Base-by-base conservation (phyloP, 2,329 filamentous ascomycete species). In the Diaporthe velutina region DNA sequence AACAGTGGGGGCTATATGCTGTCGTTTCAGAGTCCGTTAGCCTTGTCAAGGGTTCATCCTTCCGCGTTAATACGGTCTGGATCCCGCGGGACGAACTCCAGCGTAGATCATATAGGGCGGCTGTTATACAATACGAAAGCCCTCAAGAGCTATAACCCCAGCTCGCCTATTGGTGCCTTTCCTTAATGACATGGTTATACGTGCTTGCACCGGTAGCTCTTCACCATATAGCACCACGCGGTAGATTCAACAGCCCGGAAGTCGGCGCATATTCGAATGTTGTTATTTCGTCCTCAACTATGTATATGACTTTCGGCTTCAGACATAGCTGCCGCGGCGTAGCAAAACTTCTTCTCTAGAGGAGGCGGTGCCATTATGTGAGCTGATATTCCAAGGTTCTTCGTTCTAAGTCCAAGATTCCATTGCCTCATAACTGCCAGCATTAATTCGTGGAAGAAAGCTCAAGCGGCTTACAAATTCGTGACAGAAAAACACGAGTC, bases 91-190 rank as follows among this genome's bases (percentile, higher is more conserved):
- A 68, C 22, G 64, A 68, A 68, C 64, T 68, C 54, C 33, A 8
- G 48, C n/a, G 64, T 28, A 54, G 64, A 68, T 68, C 64, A 54
- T 68, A 54, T 68, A 68, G 48, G 48, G 48, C 9, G 22, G 45
- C 64, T 68, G 15, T 40, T 38, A 40, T 40, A 54, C n/a, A 22
- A 68, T 17, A 54, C 33, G 48, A 68, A 52, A 54, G 64, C 64
- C 48, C 48, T 17, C 10, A 40, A 30, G 48, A 54, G 48, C 48
- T 68, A 40, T 15, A 12, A 67, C 15, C 64, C 64, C 33, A 40
- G 33, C 33, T 68, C 17, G 10, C 15, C 35, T 54, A 28, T 54
- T 54, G 25, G 64, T 54, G 33, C 64, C 42, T 40, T 22, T 19
- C 13, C n/a, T 3, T 35, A 52, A 12, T 12, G 15, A 25, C 33